Percentiles rank a stretch among this genome's conserved stretches.
Evolutionary conservation across 352 stramenopile genomes (phyloP).

Genomic region (Phytopythium ostracodes): DNA sequence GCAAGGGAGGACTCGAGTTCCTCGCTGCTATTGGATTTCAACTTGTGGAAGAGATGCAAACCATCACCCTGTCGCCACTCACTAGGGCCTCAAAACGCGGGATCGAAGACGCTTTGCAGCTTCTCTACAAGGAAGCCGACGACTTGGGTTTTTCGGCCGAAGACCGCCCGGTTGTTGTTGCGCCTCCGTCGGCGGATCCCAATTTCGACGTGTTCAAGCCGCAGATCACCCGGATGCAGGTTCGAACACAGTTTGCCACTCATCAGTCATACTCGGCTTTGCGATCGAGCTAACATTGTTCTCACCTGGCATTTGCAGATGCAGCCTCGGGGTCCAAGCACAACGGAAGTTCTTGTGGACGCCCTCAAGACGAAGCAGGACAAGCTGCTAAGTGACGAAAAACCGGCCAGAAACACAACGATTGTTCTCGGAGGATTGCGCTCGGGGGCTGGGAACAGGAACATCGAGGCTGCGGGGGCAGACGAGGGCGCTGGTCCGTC

Average conservation of each 20-base stretch:
- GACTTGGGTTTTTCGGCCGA: slow-evolving; percentile 57
- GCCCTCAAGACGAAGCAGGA: slow-evolving; percentile 78
- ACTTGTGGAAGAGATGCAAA: slow-evolving; percentile 42
- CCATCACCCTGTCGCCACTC: slow-evolving; percentile 28
- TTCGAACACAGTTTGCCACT: slow-evolving; percentile 6
- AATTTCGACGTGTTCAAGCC: slow-evolving; percentile 81
- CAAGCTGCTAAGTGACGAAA: slow-evolving; percentile 50
- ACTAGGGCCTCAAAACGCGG: slow-evolving; percentile 16
- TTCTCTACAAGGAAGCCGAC: slow-evolving; percentile 74
- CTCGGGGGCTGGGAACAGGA: slow-evolving; percentile 1
- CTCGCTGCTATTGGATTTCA: slow-evolving; percentile 62
- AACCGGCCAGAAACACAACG: slow-evolving; percentile 62
- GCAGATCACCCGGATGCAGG: slow-evolving; percentile 80
- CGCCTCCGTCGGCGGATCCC: slow-evolving; percentile 27
- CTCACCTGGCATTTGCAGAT: slow-evolving; percentile 28
- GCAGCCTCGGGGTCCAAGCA: slow-evolving; percentile 73
- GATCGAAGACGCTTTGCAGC: slow-evolving; percentile 46
- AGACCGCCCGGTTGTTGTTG: slow-evolving; percentile 42
- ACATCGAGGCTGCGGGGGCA: background rate
- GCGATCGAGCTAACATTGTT: too few relatives aligned
- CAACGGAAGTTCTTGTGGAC: slow-evolving; percentile 74
- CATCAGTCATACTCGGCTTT: too few relatives aligned
- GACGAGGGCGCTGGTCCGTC: slow-evolving; percentile 17
- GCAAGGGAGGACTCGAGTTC: slow-evolving; percentile 72
- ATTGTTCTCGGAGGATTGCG: slow-evolving; percentile 35